Percentiles rank a stretch among this genome's conserved stretches.
Conservation (phyloP, 257 asterid species). For the Craterostigma plantagineum region DNA sequence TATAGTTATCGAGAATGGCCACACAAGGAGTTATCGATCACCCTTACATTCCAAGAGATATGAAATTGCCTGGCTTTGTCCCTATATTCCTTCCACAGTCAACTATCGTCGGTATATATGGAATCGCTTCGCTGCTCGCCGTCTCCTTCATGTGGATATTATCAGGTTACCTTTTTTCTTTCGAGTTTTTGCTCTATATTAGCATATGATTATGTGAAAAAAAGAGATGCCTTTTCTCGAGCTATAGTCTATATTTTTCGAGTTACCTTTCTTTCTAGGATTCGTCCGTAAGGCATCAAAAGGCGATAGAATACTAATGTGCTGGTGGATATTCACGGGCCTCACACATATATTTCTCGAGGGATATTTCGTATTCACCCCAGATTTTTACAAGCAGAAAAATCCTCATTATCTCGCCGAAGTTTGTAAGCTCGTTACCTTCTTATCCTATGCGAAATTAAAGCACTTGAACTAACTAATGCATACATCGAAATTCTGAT, state of each 20-base stretch:
- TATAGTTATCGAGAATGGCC: conserved; percentile 11
- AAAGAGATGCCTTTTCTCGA: too few relatives aligned
- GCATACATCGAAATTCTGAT: not conserved
- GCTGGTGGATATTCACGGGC: conserved; percentile 98
- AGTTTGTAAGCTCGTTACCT: conserved; percentile 52
- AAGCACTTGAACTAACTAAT: not conserved
- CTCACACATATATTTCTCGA: conserved; percentile 77
- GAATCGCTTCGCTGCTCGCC: conserved; percentile 31
- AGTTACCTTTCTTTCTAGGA: conserved; percentile 23
- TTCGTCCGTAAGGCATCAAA: conserved; percentile 34
- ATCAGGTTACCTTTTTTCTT: conserved; percentile 33
- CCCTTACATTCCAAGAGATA: conserved; percentile 57
- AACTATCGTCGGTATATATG: conserved; percentile 38
- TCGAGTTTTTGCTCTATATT: not conserved
- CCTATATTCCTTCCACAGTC: conserved; percentile 50
- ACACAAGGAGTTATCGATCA: conserved; percentile 25
- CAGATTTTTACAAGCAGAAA: conserved; percentile 51
- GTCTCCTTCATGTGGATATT: conserved; percentile 57
- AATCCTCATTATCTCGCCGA: conserved; percentile 71
- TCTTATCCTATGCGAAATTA: not conserved
- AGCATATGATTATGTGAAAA: not conserved
- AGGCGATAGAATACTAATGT: conserved; percentile 58
- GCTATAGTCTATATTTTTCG: not conserved
- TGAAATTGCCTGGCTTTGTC: conserved; percentile 50
- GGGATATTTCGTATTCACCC: conserved; percentile 70